Base-by-base conservation (phyloP, 164 flowering plant genomes). In the Warburgia ugandensis region DNA sequence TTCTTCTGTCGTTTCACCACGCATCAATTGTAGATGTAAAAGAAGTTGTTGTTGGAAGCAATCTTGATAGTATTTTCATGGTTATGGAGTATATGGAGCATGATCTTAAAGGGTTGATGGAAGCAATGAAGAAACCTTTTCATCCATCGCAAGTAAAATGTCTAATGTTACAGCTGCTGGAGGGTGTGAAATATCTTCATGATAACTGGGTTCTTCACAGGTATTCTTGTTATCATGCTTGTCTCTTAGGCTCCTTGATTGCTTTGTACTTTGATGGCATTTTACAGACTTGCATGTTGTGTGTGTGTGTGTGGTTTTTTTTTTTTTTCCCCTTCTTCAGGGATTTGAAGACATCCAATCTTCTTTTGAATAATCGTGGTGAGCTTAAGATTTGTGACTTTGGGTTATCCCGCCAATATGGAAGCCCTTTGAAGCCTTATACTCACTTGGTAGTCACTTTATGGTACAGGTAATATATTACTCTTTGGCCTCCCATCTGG, bases 71-170 rank as follows among this genome's bases (percentile, higher is more conserved):
- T 61, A 81, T 92, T 46, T 88, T 88, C 63, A 88, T 92, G 98
- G 96, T 82, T 47, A 92, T 88, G 98, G 96, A 92, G 59, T 92
- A 92, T 61, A 92, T 92, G 98, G 96, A 88, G 48, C 98, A 92
- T 72, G 98, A 92, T 71, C 91, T 92, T 14, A 92, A 92, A 75
- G 94, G 62, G 43, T 65, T 84, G 38, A 90, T 86, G 95, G 86
- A 86, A 60, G 58, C 88, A 26, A 86, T 80, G 91, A 84, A 78
- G 51, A 94, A 86, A 36, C 91, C 94, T 19, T 90, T 62, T 65
- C 86, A 95, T 64, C 94, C 82, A 61, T 86, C 94, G 72, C 95
- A 90, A 69, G 98, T 88, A 19, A 92, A 92, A 61, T 88, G 96
- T 59, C 71, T 92, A 37, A 85, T 92, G 98, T 71, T 83, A 33